phyloP scores from a whole-genome alignment of 1,284 basidiomycete species.

The Volvariella volvacea region DNA sequence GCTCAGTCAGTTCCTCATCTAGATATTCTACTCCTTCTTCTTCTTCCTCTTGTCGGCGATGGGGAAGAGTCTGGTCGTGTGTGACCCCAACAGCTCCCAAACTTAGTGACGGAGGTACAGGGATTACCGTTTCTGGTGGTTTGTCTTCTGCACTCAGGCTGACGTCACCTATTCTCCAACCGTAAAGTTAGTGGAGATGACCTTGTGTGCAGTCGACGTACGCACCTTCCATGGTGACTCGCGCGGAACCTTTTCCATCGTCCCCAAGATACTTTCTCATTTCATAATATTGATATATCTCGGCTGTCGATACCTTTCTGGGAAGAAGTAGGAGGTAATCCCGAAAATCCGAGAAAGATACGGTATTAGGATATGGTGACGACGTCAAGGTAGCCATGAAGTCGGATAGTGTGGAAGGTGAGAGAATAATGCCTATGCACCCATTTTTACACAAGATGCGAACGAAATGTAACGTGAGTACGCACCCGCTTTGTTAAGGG shows the following conservation, averaged over 20 bases:
- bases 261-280: conserved; percentile 68
- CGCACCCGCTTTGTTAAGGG: conserved; percentile 70
- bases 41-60: conserved; percentile 33
- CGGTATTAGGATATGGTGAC: conserved; percentile 58
- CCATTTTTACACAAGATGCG: conserved; percentile 3
- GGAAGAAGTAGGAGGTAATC: conserved; percentile 87
- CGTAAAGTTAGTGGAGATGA: conserved; percentile 13
- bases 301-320: conserved; percentile 70
- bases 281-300: conserved; percentile 86
- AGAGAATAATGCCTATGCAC: conserved; percentile 64
- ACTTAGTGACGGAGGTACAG: conserved; percentile 9
- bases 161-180: conserved; percentile 55
- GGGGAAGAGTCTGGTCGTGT: conserved; percentile 19
- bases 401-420: conserved; percentile 61
- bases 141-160: conserved; percentile 67
- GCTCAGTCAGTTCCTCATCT: conserved; percentile 58
- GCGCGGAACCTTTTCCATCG: conserved; percentile 71
- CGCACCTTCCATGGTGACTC: conserved; percentile 84
- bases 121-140: conserved; percentile 30
- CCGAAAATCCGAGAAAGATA: conserved; percentile 83
- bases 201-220: conserved; percentile 10
- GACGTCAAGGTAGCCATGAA: conserved; percentile 76
- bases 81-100: conserved; percentile 15
- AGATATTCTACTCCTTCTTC: conserved; percentile 33
- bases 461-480: conserved; percentile 7